Evolutionary conservation across 139 green algal genomes (phyloP).

Genomic region (Micromonas pusilla): DNA sequence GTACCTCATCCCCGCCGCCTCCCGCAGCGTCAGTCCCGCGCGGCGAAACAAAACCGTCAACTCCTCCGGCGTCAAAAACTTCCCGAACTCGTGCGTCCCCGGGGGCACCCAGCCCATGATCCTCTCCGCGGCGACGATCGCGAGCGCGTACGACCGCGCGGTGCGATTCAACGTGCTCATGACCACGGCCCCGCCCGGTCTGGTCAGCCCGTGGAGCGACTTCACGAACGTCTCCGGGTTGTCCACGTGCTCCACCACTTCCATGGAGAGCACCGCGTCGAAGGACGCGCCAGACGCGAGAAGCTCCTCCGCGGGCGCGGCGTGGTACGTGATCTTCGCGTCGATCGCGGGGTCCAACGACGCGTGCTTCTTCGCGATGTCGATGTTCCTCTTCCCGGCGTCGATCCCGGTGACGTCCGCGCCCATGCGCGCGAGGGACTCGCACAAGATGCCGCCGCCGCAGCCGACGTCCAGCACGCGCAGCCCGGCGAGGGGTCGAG

Average conservation of each 20-base stretch:
- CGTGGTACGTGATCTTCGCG: slow-evolving; percentile 43
- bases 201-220: slow-evolving; percentile 39
- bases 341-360: slow-evolving; percentile 39
- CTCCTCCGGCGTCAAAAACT: slow-evolving; percentile 79
- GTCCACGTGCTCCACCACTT: slow-evolving; percentile 46
- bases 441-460: slow-evolving; percentile 27
- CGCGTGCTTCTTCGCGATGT: slow-evolving; percentile 45
- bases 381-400: slow-evolving; percentile 47
- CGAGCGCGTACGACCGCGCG: slow-evolving; percentile 58
- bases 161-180: slow-evolving; percentile 88
- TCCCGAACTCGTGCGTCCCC: slow-evolving; percentile 73
- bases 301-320: slow-evolving; percentile 47
- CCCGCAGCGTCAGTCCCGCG: slow-evolving; percentile 2
- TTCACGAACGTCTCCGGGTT: slow-evolving; percentile 43
- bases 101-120: slow-evolving; percentile 45
- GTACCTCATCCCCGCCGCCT: slow-evolving; percentile 55
- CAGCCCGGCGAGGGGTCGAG: not conserved
- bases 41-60: slow-evolving; percentile 20
- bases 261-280: slow-evolving; percentile 45
- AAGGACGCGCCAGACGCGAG: slow-evolving; percentile 34
- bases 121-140: slow-evolving; percentile 77
- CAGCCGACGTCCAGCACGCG: slow-evolving; percentile 29
- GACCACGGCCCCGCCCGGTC: slow-evolving; percentile 46
- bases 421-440: slow-evolving; percentile 32
- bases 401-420: slow-evolving; percentile 54